These are phyloP conservation scores for Blastomyces parvus DNA, from an alignment of 2,329 filamentous ascomycete species.

Conservation along the genomic window DNA sequence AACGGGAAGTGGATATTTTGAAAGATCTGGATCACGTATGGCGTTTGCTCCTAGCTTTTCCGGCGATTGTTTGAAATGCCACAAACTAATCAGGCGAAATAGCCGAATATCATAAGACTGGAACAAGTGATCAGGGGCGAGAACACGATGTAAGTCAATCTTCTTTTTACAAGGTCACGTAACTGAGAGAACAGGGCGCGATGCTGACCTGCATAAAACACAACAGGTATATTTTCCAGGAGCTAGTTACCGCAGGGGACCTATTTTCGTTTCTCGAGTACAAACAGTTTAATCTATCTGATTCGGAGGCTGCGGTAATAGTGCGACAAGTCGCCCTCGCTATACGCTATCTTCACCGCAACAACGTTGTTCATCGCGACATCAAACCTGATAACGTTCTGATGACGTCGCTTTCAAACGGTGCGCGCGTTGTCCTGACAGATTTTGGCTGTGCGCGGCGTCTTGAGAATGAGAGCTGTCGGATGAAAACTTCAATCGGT, in stretches of 20 bases:
- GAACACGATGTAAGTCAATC: slow-evolving; percentile 39
- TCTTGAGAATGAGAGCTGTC: slow-evolving; percentile 21
- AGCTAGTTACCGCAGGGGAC: slow-evolving; percentile 51
- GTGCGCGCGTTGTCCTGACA: slow-evolving; percentile 47
- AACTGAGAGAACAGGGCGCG: neutral
- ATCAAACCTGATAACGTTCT: slow-evolving; percentile 57
- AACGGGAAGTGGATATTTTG: slow-evolving; percentile 40
- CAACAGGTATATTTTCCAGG: slow-evolving; percentile 50
- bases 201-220: neutral
- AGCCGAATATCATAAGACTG: slow-evolving; percentile 52
- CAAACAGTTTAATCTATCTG: slow-evolving; percentile 38
- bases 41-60: slow-evolving; percentile 6
- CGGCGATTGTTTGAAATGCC: neutral
- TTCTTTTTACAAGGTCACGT: too few species aligned
- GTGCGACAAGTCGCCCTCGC: slow-evolving; percentile 48
- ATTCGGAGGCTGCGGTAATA: slow-evolving; percentile 46
- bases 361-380: slow-evolving; percentile 51
- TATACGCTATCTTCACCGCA: slow-evolving; percentile 48
- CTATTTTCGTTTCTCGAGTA: slow-evolving; percentile 50
- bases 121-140: slow-evolving; percentile 48
- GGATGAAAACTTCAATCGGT: slow-evolving; percentile 48
- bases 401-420: slow-evolving; percentile 44
- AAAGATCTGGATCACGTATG: slow-evolving; percentile 45
- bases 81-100: slow-evolving; percentile 1
- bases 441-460: slow-evolving; percentile 51